phyloP scores from a whole-genome alignment of 768 basidiomycete species.

The Lactifluus volemus region DNA sequence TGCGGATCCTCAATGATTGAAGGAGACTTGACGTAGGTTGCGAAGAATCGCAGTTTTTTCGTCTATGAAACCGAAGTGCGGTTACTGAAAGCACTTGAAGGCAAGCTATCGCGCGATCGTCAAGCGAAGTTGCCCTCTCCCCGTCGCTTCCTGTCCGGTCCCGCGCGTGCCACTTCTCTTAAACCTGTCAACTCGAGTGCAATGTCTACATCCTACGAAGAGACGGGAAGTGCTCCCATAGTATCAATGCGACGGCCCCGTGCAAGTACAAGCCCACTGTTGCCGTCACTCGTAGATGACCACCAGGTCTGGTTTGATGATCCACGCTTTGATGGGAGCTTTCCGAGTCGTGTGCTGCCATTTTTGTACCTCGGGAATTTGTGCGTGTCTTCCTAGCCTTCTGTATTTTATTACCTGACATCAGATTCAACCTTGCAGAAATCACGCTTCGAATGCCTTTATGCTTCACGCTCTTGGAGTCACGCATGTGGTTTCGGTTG shows the following conservation, averaged over 20 bases:
- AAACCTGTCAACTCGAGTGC: conserved; percentile 19
- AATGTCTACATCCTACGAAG: conserved; percentile 26
- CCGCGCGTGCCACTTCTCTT: conserved; percentile 1
- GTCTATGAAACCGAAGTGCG: conserved; percentile 80
- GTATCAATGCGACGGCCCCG: conserved; percentile 41
- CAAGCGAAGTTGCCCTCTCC: conserved; percentile 5
- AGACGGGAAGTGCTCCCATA: conserved; percentile 8
- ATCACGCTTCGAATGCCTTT: conserved; percentile 88
- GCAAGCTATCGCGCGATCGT: conserved; percentile 30
- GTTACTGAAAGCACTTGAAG: conserved; percentile 64
- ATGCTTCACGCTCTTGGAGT: conserved; percentile 96
- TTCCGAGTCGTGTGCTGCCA: conserved; percentile 87
- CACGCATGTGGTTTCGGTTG: conserved; percentile 94
- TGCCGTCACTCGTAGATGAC: conserved; percentile 55
- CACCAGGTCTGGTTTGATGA: conserved; percentile 96
- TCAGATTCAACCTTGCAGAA: conserved; percentile 35
- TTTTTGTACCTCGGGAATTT: conserved; percentile 93
- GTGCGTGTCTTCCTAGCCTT: conserved; percentile 40
- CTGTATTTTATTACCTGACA: conserved; percentile 19
- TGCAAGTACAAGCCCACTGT: conserved; percentile 60
- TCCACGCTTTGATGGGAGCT: conserved; percentile 87
- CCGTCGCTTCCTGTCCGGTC: conserved; percentile 9
- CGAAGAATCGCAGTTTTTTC: conserved; percentile 77
- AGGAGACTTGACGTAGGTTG: conserved; percentile 29
- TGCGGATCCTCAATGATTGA: neutral